A percentile compares a stretch with the other conserved stretches of the same genome.
Evolutionary conservation across 1,284 basidiomycete species (phyloP).

Genomic region (Phlebopus sp.): DNA sequence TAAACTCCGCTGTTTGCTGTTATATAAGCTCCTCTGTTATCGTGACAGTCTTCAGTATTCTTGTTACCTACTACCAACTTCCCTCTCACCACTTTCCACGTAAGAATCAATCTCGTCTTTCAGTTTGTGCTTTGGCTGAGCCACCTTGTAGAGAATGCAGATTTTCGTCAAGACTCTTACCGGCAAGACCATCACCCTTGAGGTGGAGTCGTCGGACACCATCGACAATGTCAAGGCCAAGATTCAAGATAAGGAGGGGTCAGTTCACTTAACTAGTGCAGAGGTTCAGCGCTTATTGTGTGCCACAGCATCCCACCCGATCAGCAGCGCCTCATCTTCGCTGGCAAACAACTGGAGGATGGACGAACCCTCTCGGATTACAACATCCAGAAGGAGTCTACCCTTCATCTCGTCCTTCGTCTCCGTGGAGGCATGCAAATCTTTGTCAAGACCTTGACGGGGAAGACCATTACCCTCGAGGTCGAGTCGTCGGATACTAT

Average conservation of each 20-base stretch:
- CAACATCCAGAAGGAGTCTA: conserved; percentile 78
- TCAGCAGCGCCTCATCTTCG: conserved; percentile 86
- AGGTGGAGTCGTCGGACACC: conserved; percentile 83
- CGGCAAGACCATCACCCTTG: conserved; percentile 87
- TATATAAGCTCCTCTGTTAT: conserved; percentile 24
- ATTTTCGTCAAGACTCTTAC: conserved; percentile 86
- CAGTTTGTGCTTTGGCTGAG: background rate
- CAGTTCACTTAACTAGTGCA: conserved; percentile 13
- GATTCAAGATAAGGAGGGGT: conserved; percentile 79
- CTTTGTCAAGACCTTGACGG: conserved; percentile 87
- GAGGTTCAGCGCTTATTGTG: background rate
- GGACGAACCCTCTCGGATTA: conserved; percentile 81
- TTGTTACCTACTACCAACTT: conserved; percentile 38
- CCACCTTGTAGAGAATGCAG: conserved; percentile 52
- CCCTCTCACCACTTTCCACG: conserved; percentile 51
- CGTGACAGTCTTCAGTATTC: background rate
- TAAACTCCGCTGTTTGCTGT: conserved; percentile 20
- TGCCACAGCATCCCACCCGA: conserved; percentile 65
- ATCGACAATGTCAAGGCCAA: conserved; percentile 82
- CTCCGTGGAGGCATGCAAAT: conserved; percentile 90
- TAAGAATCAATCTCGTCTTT: conserved; percentile 34
- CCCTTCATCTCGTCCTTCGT: conserved; percentile 83
- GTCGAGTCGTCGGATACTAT: conserved; percentile 90
- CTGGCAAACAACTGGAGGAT: conserved; percentile 85
- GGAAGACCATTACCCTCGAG: conserved; percentile 94